Base-by-base conservation (phyloP, 2,329 filamentous ascomycete species). In the Talaromyces sp. region DNA sequence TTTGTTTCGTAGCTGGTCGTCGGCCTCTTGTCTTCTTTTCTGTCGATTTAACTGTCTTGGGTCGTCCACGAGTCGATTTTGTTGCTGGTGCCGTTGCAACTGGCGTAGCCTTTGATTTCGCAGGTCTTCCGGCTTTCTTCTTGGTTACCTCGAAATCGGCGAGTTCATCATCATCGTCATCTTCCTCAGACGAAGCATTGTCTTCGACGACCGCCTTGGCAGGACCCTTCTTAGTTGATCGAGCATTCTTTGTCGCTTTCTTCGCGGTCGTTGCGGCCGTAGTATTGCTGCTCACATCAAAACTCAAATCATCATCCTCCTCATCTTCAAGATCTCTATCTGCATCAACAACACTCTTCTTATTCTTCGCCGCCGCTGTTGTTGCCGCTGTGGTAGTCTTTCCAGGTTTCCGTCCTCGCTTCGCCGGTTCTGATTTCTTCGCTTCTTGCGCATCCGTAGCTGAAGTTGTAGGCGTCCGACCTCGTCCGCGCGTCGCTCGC, bases 21-120 rank as follows among this genome's bases (percentile, higher is more conserved):
- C 76, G 71, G 9, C 76, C 76, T 27, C 75, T 70, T 1, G 62
- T 63, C 13, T 67, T 66, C 15, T 69, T 57, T 22, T 69, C 64
- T n/a, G 56, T 56, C 2, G 49, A 5, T 19, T 67, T 67, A 13
- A 60, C 62, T 50, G 11, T 47, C 57, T 39, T 70, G 66, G 39
- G 33, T 27, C 39, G 60, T 27, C 43, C 52, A 50, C 63, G 62
- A 22, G 62, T 64, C 6, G 69, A 19, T 39, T 69, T 70, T 8
- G 65, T 67, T 6, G 61, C 59, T n/a, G 64, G 19, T 1, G 15
- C 64, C 66, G n/a, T 54, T 62, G 68, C 56, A 35, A 64, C 66
- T 5, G 68, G 61, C 8, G 66, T 59, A 17, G 63, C 61, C 41
- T 61, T 69, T 31, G 56, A 27, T 17, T 71, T 67, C 3, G 68